phyloP scores from a whole-genome alignment of 2,329 filamentous ascomycete genomes.

The Aureobasidium sp. region DNA sequence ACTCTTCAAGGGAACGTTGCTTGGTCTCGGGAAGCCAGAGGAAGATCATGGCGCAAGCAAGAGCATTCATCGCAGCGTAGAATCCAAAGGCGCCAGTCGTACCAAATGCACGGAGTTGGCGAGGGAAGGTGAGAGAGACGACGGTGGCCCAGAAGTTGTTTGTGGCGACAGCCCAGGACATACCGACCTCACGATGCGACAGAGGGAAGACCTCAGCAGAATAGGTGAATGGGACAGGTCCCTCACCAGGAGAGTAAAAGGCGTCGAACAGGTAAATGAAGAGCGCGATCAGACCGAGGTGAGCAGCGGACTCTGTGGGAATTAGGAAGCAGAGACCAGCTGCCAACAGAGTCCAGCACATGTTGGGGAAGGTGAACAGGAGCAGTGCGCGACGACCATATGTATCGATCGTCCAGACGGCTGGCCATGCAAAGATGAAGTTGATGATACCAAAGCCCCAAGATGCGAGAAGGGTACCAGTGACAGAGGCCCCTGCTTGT shows the following conservation, averaged over 20 bases:
- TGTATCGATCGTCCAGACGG: slow-evolving; percentile 44
- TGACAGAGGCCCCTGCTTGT: slow-evolving; percentile 21
- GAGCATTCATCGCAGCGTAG: slow-evolving; percentile 51
- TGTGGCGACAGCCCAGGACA: slow-evolving; percentile 27
- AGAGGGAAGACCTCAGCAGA: slow-evolving; percentile 28
- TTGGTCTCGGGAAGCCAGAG: slow-evolving; percentile 45
- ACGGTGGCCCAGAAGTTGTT: slow-evolving; percentile 42
- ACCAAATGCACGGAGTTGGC: slow-evolving; percentile 38
- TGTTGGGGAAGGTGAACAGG: slow-evolving; percentile 42
- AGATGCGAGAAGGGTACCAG: slow-evolving; percentile 41
- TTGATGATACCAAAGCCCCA: slow-evolving; percentile 51
- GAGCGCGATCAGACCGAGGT: slow-evolving; percentile 22
- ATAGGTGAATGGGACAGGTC: slow-evolving; percentile 35
- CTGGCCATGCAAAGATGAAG: slow-evolving; percentile 50
- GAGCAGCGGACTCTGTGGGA: slow-evolving; percentile 14
- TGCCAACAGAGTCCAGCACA: slow-evolving; percentile 39
- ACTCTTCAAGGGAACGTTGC: slow-evolving; percentile 39
- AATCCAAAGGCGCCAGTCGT: slow-evolving; percentile 51
- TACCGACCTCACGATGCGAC: slow-evolving; percentile 24
- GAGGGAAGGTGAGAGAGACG: slow-evolving; percentile 42
- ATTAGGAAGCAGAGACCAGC: slow-evolving; percentile 42
- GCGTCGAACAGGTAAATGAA: slow-evolving; percentile 35
- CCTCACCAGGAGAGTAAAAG: slow-evolving; percentile 34
- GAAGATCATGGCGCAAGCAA: slow-evolving; percentile 56
- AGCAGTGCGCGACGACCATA: slow-evolving; percentile 28